Percentiles rank a stretch among this genome's conserved stretches.
These are phyloP conservation scores for Adansonia digitata DNA, from an alignment of 345 rosid genomes.

Conservation along the genomic window DNA sequence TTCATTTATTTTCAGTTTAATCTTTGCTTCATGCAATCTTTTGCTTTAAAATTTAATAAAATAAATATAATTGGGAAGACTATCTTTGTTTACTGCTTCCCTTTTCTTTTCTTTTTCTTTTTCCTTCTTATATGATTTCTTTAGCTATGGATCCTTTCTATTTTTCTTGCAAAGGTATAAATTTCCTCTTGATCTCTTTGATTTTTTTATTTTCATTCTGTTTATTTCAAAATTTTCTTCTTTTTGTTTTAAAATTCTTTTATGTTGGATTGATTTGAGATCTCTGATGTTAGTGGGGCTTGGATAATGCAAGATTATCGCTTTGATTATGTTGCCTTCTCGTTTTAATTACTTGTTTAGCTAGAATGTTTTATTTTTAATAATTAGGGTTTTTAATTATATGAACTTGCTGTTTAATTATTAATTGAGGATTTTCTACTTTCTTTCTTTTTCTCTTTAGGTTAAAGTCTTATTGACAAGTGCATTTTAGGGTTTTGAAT, in stretches of 20 bases:
- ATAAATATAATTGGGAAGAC: too few relatives aligned
- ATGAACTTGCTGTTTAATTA: neutral
- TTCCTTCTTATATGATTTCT: conserved; percentile 18
- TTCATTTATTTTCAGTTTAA: too few relatives aligned
- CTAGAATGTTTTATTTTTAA: neutral
- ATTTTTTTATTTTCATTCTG: neutral
- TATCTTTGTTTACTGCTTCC: neutral
- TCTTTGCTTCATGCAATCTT: too few relatives aligned
- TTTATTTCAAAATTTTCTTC: neutral
- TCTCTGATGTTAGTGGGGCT: too few relatives aligned
- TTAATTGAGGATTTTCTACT: neutral
- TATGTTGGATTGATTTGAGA: conserved; percentile 2
- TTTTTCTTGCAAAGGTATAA: conserved; percentile 61
- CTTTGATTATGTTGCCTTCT: neutral
- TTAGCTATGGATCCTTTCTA: conserved; percentile 57
- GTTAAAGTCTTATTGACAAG: too few relatives aligned
- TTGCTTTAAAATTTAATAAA: too few relatives aligned
- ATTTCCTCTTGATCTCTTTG: neutral
- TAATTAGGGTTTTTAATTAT: conserved; percentile 4
- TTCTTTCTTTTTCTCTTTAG: neutral
- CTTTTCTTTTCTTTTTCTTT: neutral
- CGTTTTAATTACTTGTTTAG: conserved; percentile 1
- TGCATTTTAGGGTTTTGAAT: conserved; percentile 14
- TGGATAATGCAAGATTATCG: conserved; percentile 10
- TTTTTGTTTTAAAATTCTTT: neutral